Evolutionary conservation across 345 rosid species (phyloP).

Genomic region (Aurinia saxatilis): DNA sequence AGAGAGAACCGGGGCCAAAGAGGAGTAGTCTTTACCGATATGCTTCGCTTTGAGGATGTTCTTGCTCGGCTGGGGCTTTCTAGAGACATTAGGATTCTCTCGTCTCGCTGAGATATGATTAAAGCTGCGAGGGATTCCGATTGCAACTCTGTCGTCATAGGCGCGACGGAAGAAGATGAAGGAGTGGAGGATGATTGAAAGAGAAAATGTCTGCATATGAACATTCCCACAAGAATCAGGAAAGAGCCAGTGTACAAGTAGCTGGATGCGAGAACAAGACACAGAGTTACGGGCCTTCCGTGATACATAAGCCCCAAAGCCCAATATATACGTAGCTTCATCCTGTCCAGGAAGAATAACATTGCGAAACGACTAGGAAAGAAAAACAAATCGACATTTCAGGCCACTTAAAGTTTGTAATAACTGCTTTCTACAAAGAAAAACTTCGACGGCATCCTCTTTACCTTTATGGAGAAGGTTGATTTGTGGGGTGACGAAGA

Average conservation of each 20-base stretch:
- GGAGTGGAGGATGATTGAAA: constrained; percentile 41
- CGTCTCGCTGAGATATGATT: constrained; percentile 37
- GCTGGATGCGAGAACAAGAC: neutral
- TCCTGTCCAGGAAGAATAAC: too few relatives aligned
- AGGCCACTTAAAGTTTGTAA: too few relatives aligned
- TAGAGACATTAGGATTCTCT: constrained; percentile 38
- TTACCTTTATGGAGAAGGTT: too few relatives aligned
- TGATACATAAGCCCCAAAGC: too few relatives aligned
- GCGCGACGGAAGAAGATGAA: constrained; percentile 37
- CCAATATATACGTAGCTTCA: too few relatives aligned
- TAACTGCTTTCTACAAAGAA: too few relatives aligned
- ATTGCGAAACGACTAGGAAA: too few relatives aligned
- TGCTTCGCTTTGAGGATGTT: constrained; percentile 65
- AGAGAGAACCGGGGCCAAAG: constrained; percentile 62
- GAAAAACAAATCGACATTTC: too few relatives aligned
- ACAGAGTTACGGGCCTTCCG: neutral
- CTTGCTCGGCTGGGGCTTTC: constrained; percentile 50
- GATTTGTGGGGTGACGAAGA: too few relatives aligned
- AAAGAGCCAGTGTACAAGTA: too few relatives aligned
- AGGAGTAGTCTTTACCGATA: constrained; percentile 49
- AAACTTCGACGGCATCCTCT: too few relatives aligned
- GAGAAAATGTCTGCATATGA: constrained; percentile 41
- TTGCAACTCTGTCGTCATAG: neutral
- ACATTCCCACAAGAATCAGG: constrained; percentile 7
- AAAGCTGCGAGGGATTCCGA: constrained; percentile 22